A percentile compares a stretch with the other conserved stretches of the same genome.
phyloP scores from a whole-genome alignment of 148 eudicot species.

The Chenopodium berlandieri region DNA sequence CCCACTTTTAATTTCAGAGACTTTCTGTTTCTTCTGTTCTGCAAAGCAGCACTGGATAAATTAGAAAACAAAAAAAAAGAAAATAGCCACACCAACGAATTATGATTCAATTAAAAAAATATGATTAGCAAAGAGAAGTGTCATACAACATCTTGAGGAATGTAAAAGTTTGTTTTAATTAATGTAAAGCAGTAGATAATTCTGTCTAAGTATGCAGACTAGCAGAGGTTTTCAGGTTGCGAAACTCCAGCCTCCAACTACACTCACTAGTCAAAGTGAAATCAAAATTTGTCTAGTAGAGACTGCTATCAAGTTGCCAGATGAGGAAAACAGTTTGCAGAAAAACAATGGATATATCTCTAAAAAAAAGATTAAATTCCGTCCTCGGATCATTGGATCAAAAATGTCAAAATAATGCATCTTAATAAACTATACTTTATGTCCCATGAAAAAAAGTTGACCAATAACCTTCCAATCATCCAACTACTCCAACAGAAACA shows the following conservation, averaged over 20 bases:
- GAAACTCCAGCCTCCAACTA: slow-evolving; percentile 6
- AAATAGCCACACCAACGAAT: not conserved
- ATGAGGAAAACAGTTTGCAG: not conserved
- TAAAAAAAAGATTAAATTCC: not conserved
- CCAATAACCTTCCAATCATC: too few relatives aligned
- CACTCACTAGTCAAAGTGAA: not conserved
- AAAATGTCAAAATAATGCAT: not conserved
- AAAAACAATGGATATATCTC: not conserved
- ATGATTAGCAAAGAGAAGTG: not conserved
- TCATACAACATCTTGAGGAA: not conserved
- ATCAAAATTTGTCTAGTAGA: not conserved
- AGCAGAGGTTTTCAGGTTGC: not conserved
- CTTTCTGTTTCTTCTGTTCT: slow-evolving; percentile 69
- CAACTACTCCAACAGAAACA: too few relatives aligned
- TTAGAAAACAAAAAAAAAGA: not conserved
- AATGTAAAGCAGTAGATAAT: not conserved
- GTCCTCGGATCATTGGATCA: not conserved
- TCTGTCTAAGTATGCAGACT: not conserved
- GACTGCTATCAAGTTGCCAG: not conserved
- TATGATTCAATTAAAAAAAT: not conserved
- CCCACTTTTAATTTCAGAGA: slow-evolving; percentile 50
- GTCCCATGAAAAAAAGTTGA: too few relatives aligned
- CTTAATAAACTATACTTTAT: too few relatives aligned
- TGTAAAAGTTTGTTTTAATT: not conserved
- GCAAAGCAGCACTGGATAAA: slow-evolving; percentile 23